Evolutionary conservation across 257 asterid species (phyloP).

Genomic region (Capsicum baccatum): DNA sequence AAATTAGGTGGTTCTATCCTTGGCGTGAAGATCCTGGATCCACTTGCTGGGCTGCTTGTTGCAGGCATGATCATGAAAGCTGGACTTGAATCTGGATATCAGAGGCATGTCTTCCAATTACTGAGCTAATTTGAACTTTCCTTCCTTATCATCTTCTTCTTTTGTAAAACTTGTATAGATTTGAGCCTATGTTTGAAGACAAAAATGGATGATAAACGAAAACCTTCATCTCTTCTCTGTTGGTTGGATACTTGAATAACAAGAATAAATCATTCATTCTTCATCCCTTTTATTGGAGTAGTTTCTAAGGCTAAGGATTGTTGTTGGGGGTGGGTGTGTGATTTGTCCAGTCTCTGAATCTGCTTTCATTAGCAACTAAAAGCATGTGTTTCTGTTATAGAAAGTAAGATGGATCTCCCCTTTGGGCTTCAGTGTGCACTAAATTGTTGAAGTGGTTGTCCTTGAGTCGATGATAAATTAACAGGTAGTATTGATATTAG

Average conservation of each 20-base stretch:
- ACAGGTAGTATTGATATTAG: neutral
- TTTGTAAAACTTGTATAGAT: conserved; percentile 8
- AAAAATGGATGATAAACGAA: neutral
- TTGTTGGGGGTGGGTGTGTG: neutral
- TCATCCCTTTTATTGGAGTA: conserved; percentile 7
- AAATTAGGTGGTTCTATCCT: conserved; percentile 85
- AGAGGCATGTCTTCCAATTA: conserved; percentile 58
- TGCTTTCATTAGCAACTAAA: neutral
- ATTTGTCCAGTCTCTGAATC: conserved; percentile 10
- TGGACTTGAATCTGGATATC: conserved; percentile 88
- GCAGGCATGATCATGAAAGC: conserved; percentile 95
- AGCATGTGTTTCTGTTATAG: neutral
- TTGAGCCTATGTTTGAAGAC: neutral
- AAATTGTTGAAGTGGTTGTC: conserved; percentile 20
- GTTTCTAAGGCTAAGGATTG: neutral
- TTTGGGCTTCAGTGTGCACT: conserved; percentile 9
- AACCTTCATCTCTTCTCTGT: conserved; percentile 2
- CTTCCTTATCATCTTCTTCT: neutral
- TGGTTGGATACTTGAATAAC: conserved; percentile 5
- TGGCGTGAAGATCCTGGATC: conserved; percentile 89
- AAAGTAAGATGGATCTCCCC: neutral
- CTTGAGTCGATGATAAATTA: neutral
- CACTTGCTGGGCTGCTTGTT: conserved; percentile 93
- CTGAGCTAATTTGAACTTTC: conserved; percentile 15
- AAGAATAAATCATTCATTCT: conserved; percentile 1